A percentile compares a stretch with the other conserved stretches of the same genome.
Conservation (phyloP, 352 stramenopile genomes). For the Phytophthora pluvialis region DNA sequence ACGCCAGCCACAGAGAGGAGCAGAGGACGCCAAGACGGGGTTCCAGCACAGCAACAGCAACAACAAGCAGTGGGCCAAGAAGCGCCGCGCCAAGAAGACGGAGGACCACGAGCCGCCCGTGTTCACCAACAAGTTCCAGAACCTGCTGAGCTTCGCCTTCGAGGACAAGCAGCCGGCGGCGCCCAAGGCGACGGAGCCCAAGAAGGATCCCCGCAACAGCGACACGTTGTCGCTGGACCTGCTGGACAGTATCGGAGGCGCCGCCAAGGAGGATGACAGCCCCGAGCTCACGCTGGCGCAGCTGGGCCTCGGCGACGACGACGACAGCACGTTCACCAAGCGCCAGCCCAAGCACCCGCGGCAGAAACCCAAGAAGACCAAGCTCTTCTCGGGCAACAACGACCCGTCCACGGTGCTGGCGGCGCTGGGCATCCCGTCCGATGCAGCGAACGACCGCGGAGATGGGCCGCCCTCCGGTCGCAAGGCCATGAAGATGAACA, state of each 20-base stretch:
- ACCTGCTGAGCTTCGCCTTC: slow-evolving; percentile 78
- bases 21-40: background rate
- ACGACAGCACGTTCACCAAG: slow-evolving; percentile 32
- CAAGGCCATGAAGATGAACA: slow-evolving; percentile 68
- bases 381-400: slow-evolving; percentile 40
- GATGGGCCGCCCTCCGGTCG: slow-evolving; percentile 27
- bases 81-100: slow-evolving; percentile 26
- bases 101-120: slow-evolving; percentile 40
- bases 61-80: slow-evolving; percentile 31
- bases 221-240: slow-evolving; percentile 24
- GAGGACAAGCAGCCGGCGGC: slow-evolving; percentile 34
- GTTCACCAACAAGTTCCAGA: slow-evolving; percentile 89
- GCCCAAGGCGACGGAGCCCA: slow-evolving; percentile 5
- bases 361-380: slow-evolving; percentile 48
- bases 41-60: slow-evolving; percentile 10
- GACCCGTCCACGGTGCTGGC: slow-evolving; percentile 43
- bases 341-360: slow-evolving; percentile 49
- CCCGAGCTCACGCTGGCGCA: slow-evolving; percentile 51
- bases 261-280: slow-evolving; percentile 27
- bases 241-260: slow-evolving; percentile 36
- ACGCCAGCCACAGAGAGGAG: slow-evolving; percentile 9
- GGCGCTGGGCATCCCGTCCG: slow-evolving; percentile 37
- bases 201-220: slow-evolving; percentile 4
- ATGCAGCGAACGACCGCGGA: slow-evolving; percentile 21
- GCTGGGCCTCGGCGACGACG: slow-evolving; percentile 47